Evolutionary conservation across 768 basidiomycete species (phyloP).

Genomic region (Naematelia encephala): DNA sequence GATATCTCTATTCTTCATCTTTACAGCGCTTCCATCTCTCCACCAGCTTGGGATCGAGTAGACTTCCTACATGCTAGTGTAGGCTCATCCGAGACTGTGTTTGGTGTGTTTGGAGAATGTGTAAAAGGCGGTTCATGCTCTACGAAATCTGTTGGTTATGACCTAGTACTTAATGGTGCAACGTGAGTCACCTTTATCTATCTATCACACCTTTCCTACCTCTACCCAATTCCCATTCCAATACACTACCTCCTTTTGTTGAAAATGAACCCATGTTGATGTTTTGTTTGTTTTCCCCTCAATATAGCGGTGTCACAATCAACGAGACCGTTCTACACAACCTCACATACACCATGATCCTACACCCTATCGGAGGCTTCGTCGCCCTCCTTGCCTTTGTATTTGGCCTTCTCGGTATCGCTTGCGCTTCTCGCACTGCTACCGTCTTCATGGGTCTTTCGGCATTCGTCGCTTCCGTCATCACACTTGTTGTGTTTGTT

Average conservation of each 20-base stretch:
- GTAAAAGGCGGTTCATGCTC: conserved; percentile 34
- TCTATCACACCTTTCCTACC: background rate
- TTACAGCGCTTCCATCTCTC: conserved; percentile 60
- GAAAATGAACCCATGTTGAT: no score
- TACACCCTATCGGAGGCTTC: conserved; percentile 68
- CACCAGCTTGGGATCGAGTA: conserved; percentile 69
- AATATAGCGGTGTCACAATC: conserved; percentile 49
- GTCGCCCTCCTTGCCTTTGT: conserved; percentile 40
- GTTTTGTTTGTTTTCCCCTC: no score
- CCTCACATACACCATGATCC: conserved; percentile 69
- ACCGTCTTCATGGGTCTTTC: conserved; percentile 74
- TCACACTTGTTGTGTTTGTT: conserved; percentile 67
- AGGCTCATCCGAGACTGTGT: conserved; percentile 53
- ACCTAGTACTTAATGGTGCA: conserved; percentile 48
- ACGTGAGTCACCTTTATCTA: conserved; percentile 22
- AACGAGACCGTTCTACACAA: conserved; percentile 62
- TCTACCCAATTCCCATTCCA: no score
- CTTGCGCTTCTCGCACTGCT: conserved; percentile 63
- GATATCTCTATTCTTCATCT: conserved; percentile 5
- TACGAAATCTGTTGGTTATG: conserved; percentile 60
- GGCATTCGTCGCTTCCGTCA: conserved; percentile 64
- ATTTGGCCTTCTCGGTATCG: conserved; percentile 57
- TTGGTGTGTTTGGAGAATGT: conserved; percentile 71
- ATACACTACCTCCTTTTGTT: no score
- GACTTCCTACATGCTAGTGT: conserved; percentile 63